phyloP scores from a whole-genome alignment of 1,284 basidiomycete genomes.

The Stygiomarasmius scandens region DNA sequence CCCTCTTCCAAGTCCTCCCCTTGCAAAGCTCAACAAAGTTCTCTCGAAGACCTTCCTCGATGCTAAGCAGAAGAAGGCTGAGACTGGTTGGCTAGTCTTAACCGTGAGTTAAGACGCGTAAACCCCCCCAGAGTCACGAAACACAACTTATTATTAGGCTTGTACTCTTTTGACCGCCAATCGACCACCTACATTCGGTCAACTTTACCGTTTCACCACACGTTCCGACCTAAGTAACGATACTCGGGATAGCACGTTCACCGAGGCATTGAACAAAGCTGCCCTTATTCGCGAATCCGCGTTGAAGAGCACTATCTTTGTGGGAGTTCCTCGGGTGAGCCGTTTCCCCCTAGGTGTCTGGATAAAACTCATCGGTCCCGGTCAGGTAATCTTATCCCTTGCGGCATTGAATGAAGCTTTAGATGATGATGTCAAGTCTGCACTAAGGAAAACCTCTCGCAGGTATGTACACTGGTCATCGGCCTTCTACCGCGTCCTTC shows the following conservation, averaged over 20 bases:
- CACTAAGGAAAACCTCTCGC: conserved; percentile 61
- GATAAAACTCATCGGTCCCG: conserved; percentile 12
- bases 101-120: conserved; percentile 51
- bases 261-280: conserved; percentile 67
- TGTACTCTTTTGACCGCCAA: conserved; percentile 85
- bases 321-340: conserved; percentile 86
- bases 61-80: conserved; percentile 65
- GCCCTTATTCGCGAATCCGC: conserved; percentile 92
- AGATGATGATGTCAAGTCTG: conserved; percentile 76
- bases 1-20: conserved; percentile 60
- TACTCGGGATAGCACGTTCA: conserved; percentile 44
- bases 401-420: conserved; percentile 74
- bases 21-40: conserved; percentile 53
- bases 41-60: conserved; percentile 63
- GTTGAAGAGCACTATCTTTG: conserved; percentile 91
- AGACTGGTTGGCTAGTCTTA: conserved; percentile 84
- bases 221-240: conserved; percentile 48
- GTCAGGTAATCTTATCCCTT: conserved; percentile 82
- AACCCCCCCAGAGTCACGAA: conserved; percentile 15
- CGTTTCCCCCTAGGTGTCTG: conserved; percentile 13
- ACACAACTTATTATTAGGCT: conserved; percentile 49
- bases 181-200: conserved; percentile 76
- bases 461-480: conserved; percentile 54
- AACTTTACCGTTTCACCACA: conserved; percentile 79
- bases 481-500: background rate